These are phyloP conservation scores for Monosporascus sp. DNA, from an alignment of 2,329 filamentous ascomycete genomes.

Conservation along the genomic window DNA sequence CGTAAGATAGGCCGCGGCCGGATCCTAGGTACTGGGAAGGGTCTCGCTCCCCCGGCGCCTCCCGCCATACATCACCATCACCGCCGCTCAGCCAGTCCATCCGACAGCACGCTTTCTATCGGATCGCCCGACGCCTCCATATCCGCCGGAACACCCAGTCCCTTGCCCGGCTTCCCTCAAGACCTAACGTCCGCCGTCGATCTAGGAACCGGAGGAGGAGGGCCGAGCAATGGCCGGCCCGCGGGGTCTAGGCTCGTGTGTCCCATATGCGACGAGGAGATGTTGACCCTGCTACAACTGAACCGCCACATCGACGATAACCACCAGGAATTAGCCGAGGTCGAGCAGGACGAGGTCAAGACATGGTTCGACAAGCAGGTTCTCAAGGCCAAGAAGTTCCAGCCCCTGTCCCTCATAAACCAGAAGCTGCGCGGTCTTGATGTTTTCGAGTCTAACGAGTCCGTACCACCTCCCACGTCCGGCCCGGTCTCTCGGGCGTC, in stretches of 20 bases:
- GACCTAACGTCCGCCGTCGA: conserved; percentile 80
- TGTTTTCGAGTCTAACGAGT: conserved; percentile 88
- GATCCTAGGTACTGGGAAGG: conserved; percentile 81
- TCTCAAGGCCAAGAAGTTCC: conserved; percentile 86
- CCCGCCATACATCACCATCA: conserved; percentile 28
- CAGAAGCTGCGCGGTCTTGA: conserved; percentile 90
- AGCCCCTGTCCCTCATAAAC: conserved; percentile 84
- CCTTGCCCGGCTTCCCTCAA: conserved; percentile 65
- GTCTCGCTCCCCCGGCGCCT: conserved; percentile 61
- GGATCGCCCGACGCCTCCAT: conserved; percentile 57
- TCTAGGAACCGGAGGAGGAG: conserved; percentile 35
- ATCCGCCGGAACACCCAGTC: conserved; percentile 39
- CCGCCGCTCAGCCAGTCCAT: conserved; percentile 42
- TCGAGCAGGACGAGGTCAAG: conserved; percentile 90
- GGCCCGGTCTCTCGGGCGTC: conserved; percentile 30
- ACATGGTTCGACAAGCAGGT: conserved; percentile 97
- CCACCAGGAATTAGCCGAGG: conserved; percentile 82
- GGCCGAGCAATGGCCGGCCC: conserved; percentile 48
- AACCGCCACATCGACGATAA: conserved; percentile 83
- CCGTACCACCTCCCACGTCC: conserved; percentile 34
- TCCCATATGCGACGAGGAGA: conserved; percentile 97
- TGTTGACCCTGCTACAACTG: conserved; percentile 90
- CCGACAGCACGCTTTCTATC: conserved; percentile 71
- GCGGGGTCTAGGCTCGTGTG: conserved; percentile 71
- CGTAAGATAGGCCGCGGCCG: conserved; percentile 89